Evolutionary conservation across 768 basidiomycete species (phyloP).

Genomic region (button mushroom (Agaricus bisporus)): DNA sequence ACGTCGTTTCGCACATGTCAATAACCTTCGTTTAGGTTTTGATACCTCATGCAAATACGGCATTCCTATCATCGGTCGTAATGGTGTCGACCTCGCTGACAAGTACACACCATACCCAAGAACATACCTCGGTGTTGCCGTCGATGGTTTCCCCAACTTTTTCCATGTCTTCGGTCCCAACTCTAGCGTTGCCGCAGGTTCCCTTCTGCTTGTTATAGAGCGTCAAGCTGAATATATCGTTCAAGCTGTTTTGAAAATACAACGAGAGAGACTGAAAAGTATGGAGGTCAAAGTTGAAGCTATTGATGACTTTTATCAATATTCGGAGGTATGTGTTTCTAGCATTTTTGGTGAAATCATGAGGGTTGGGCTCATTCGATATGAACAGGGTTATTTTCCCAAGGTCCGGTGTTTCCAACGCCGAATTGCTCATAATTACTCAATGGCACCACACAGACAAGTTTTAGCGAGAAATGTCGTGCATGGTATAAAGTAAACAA

Average conservation of each 20-base stretch:
- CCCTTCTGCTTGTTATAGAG: constrained; percentile 50
- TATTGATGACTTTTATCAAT: constrained; percentile 55
- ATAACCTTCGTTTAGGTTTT: constrained; percentile 32
- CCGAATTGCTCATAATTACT: not conserved
- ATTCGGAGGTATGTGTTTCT: constrained; percentile 39
- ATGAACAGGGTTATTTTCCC: constrained; percentile 40
- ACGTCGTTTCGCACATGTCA: not conserved
- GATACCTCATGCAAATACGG: constrained; percentile 42
- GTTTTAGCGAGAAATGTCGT: constrained; percentile 50
- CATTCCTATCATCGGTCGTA: constrained; percentile 49
- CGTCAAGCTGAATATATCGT: constrained; percentile 53
- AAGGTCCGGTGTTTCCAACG: constrained; percentile 22
- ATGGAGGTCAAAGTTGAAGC: constrained; percentile 56
- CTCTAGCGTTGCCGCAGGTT: constrained; percentile 46
- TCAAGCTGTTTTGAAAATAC: constrained; percentile 49
- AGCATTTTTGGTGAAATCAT: not conserved
- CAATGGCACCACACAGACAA: constrained; percentile 32
- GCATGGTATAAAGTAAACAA: constrained; percentile 64
- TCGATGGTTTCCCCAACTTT: constrained; percentile 67
- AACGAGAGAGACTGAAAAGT: constrained; percentile 55
- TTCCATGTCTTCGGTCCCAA: constrained; percentile 56
- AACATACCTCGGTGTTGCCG: constrained; percentile 52
- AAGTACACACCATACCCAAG: constrained; percentile 48
- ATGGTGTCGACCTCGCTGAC: constrained; percentile 45
- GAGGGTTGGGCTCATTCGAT: not conserved